These are phyloP conservation scores for Gossypium australe DNA, from an alignment of 345 rosid genomes.

Conservation along the genomic window DNA sequence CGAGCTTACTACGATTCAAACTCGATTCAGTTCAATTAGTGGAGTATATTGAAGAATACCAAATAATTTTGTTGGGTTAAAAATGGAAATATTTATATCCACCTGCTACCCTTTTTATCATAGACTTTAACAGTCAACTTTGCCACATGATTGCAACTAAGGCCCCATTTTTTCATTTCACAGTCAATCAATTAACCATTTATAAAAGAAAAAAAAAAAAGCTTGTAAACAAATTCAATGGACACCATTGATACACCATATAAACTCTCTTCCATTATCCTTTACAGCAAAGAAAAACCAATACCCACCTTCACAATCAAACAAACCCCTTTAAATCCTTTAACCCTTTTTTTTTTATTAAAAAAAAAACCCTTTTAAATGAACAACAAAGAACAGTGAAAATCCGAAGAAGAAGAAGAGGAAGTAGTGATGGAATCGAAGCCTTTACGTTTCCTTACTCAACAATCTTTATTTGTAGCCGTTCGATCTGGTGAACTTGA, in stretches of 20 bases:
- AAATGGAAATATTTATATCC: neutral
- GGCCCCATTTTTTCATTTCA: neutral
- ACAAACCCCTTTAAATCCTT: neutral
- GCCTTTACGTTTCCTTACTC: constrained; percentile 62
- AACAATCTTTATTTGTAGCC: constrained; percentile 75
- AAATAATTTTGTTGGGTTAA: neutral
- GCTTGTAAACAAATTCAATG: neutral
- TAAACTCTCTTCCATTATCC: neutral
- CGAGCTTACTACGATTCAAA: too few relatives aligned
- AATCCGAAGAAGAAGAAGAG: neutral
- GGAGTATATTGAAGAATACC: neutral
- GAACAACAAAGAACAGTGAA: constrained; percentile 4
- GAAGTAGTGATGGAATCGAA: constrained; percentile 49
- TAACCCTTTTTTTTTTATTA: too few relatives aligned
- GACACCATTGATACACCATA: neutral
- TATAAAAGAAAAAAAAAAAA: neutral
- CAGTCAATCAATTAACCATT: neutral
- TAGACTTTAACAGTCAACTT: neutral
- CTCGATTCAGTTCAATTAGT: too few relatives aligned
- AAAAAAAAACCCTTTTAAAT: neutral
- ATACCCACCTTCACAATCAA: neutral
- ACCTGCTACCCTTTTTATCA: neutral
- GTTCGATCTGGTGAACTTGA: constrained; percentile 67
- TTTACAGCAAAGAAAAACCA: neutral
- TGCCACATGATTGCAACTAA: neutral